Percentiles rank a stretch among this genome's conserved stretches.
phyloP scores from a whole-genome alignment of 257 asterid species.

The Solanum chaucha region DNA sequence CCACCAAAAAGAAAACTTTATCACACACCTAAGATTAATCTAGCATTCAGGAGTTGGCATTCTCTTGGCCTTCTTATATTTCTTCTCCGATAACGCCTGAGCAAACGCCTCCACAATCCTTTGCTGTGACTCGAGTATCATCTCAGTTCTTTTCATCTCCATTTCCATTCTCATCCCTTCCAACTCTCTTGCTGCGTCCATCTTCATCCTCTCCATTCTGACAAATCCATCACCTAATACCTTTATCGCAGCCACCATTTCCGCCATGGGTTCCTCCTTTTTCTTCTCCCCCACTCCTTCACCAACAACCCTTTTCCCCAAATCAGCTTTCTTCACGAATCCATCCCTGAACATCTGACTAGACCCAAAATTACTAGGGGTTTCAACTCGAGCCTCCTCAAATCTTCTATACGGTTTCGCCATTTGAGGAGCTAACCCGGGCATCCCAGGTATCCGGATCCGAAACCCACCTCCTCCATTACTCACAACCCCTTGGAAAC shows the following conservation, averaged over 20 bases:
- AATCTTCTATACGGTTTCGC: slow-evolving; percentile 25
- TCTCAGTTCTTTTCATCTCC: slow-evolving; percentile 96
- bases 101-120: slow-evolving; percentile 73
- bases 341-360: slow-evolving; percentile 33
- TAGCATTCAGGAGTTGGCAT: slow-evolving; percentile 24
- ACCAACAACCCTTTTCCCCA: slow-evolving; percentile 26
- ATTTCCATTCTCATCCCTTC: slow-evolving; percentile 92
- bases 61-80: slow-evolving; percentile 43
- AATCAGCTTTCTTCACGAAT: slow-evolving; percentile 11
- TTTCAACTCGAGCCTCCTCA: slow-evolving; percentile 26
- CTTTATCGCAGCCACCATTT: slow-evolving; percentile 55
- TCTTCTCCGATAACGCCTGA: slow-evolving; percentile 39
- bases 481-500: slow-evolving; percentile 19
- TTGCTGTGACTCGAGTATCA: slow-evolving; percentile 85
- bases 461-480: slow-evolving; percentile 63
- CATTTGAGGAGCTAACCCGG: slow-evolving; percentile 8
- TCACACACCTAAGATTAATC: neutral
- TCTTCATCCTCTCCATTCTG: slow-evolving; percentile 85
- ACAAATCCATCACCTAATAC: slow-evolving; percentile 80
- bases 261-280: slow-evolving; percentile 34
- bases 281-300: slow-evolving; percentile 12
- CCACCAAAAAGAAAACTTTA: neutral
- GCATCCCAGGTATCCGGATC: slow-evolving; percentile 61
- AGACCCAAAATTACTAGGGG: slow-evolving; percentile 28
- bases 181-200: slow-evolving; percentile 77